phyloP scores from a whole-genome alignment of 2,329 filamentous ascomycete genomes.

The Fusarium albosuccineum region DNA sequence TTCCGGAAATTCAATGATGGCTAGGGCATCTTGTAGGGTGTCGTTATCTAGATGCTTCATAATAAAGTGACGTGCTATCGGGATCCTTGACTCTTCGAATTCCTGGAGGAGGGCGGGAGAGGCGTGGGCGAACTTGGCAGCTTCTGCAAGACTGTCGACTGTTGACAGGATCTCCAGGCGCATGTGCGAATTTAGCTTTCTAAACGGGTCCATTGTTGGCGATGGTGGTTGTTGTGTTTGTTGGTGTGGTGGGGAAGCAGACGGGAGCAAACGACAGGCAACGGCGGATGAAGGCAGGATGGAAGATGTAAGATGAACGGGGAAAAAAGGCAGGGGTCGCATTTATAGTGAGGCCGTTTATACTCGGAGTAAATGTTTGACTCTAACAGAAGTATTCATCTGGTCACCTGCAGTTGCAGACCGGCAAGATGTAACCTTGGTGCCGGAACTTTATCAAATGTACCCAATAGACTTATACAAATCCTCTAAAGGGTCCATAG shows the following conservation, averaged over 20 bases:
- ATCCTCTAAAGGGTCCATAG: too few species aligned
- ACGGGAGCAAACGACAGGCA: not conserved
- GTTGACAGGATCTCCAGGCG: not conserved
- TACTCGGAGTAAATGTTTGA: too few species aligned
- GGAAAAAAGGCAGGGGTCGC: too few species aligned
- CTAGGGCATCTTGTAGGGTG: conserved; percentile 5
- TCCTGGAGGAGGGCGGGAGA: not conserved
- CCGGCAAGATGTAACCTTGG: too few species aligned
- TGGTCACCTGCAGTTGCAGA: too few species aligned
- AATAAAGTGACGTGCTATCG: conserved; percentile 9
- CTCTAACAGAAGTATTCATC: too few species aligned
- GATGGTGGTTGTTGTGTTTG: not conserved
- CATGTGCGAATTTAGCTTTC: not conserved
- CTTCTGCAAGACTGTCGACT: not conserved
- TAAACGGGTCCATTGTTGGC: not conserved
- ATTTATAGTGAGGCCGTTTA: too few species aligned
- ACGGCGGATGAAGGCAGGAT: not conserved
- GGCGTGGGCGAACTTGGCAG: not conserved
- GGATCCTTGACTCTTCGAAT: not conserved
- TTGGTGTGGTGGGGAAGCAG: not conserved
- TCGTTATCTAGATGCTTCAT: not conserved
- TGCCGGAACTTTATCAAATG: too few species aligned
- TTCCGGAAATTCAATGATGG: conserved; percentile 5
- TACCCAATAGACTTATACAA: too few species aligned
- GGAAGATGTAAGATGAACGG: not conserved